Evolutionary conservation across 176 grass and related monocot species (phyloP), one percentile per base, ranked within the genome.

Genomic region (Oryza meridionalis): DNA sequence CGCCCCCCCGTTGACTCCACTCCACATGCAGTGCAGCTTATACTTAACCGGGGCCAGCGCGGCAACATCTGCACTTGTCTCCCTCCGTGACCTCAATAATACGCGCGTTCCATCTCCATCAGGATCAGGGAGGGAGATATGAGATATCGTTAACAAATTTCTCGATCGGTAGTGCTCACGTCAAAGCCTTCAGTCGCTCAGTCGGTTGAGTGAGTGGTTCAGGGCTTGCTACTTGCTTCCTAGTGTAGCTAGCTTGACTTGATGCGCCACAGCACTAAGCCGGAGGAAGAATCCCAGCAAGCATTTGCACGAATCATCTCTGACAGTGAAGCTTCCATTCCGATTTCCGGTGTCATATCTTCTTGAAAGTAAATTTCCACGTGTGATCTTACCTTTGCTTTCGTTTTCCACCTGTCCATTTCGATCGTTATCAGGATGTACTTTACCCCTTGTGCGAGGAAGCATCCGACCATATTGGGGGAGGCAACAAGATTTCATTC

Each of bases 371-470:
- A 58, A 58, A 58, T 55, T 49, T 31, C 17, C 4, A 58, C 53
- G 50, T 33, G 55, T 35, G 50, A n/a, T 49, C 37, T 38, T 38
- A 38, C 37, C 73, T 75, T 75, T 26, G 7, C n/a, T 25, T 17
- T 58, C 53, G 19, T 58, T 58, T 58, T 58, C 53, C 17, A 58
- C 7, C 58, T 62, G 58, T 24, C 58, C 7, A 24, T 62, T 62
- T 24, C 58, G 58, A 62, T 62, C 58, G 24, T 31, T 45, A 83
- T 71, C 79, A 40, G 24, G 35, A 6, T 21, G 12, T 11, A 15
- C 71, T 85, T 86, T 46, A 33, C 65, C 72, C 72, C 83, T 14
- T 43, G 73, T 7, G 38, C 79, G 25, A 87, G 63, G 88, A 84
- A 90, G 50, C 80, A 64, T 79, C 88, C 75, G 16, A 1, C 9